These are phyloP conservation scores for Aspergillus aculeatus DNA, from an alignment of 2,329 filamentous ascomycete genomes.

Conservation along the genomic window DNA sequence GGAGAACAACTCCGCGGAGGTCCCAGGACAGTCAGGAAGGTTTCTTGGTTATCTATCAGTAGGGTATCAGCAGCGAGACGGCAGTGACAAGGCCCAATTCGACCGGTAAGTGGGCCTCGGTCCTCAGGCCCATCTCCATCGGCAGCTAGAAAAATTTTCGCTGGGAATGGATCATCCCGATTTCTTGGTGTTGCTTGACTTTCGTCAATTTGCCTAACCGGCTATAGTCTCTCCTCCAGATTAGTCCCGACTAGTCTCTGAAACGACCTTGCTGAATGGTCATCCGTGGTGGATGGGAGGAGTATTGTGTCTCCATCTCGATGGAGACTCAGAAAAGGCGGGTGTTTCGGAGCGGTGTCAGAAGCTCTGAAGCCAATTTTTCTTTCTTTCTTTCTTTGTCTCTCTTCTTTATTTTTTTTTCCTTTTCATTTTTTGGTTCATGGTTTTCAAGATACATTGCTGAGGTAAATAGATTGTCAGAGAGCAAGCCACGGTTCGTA, in stretches of 20 bases:
- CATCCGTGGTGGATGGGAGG: not conserved
- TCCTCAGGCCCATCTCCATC: not conserved
- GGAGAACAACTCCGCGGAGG: conserved; percentile 3
- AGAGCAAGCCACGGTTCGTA: not conserved
- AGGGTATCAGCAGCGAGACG: not conserved
- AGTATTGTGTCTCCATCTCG: not conserved
- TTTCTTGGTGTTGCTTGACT: not conserved
- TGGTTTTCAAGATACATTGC: not conserved
- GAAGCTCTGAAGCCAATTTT: not conserved
- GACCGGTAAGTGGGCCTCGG: not conserved
- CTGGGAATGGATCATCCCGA: not conserved
- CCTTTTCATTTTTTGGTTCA: too few species aligned
- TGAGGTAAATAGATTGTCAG: not conserved
- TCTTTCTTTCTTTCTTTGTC: not conserved
- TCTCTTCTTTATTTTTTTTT: too few species aligned
- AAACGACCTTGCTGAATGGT: not conserved
- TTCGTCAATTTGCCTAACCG: not conserved
- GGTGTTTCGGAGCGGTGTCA: not conserved
- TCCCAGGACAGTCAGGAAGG: not conserved
- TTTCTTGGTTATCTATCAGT: not conserved
- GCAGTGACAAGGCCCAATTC: not conserved
- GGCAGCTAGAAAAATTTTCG: not conserved
- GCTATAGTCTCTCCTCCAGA: not conserved
- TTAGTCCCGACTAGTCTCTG: not conserved
- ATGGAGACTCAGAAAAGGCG: not conserved